These are phyloP conservation scores for Pontederia paniculata DNA, from an alignment of 176 grass and related monocot genomes.

Conservation along the genomic window DNA sequence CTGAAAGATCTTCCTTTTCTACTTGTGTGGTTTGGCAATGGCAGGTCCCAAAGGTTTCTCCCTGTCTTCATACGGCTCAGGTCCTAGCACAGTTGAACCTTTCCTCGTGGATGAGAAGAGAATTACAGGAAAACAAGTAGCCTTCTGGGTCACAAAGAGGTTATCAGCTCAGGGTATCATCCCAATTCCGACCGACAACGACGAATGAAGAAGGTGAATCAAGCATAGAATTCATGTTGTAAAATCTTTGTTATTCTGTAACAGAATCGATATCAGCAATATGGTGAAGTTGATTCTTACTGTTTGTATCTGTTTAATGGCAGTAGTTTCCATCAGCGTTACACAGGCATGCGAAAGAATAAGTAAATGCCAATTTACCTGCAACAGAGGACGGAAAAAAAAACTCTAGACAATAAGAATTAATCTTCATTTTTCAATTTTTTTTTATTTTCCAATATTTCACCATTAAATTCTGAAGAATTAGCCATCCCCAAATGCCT, in stretches of 20 bases:
- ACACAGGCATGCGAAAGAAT: too few species aligned
- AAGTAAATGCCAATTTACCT: too few species aligned
- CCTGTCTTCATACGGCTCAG: slow-evolving; percentile 49
- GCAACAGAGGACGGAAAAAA: too few species aligned
- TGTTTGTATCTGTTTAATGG: too few species aligned
- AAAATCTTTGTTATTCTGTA: too few species aligned
- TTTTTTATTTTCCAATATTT: too few species aligned
- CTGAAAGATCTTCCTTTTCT: neutral
- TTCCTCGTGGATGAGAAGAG: slow-evolving; percentile 88
- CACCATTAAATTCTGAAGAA: too few species aligned
- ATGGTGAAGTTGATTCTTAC: neutral
- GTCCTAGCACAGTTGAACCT: slow-evolving; percentile 77
- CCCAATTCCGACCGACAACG: slow-evolving; percentile 49
- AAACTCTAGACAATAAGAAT: too few species aligned
- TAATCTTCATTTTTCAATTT: too few species aligned
- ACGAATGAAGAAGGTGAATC: neutral
- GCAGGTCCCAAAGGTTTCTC: slow-evolving; percentile 91
- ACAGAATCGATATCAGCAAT: slow-evolving; percentile 2
- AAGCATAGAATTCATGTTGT: neutral
- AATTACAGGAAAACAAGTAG: slow-evolving; percentile 44
- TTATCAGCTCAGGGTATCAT: slow-evolving; percentile 87
- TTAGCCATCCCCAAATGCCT: too few species aligned
- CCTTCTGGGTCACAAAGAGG: slow-evolving; percentile 92
- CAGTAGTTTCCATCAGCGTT: too few species aligned
- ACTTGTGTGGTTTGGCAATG: neutral